Evolutionary conservation across 306 rosid species (phyloP), one percentile per base, ranked within the genome.

Genomic region (Glycine tomentella): DNA sequence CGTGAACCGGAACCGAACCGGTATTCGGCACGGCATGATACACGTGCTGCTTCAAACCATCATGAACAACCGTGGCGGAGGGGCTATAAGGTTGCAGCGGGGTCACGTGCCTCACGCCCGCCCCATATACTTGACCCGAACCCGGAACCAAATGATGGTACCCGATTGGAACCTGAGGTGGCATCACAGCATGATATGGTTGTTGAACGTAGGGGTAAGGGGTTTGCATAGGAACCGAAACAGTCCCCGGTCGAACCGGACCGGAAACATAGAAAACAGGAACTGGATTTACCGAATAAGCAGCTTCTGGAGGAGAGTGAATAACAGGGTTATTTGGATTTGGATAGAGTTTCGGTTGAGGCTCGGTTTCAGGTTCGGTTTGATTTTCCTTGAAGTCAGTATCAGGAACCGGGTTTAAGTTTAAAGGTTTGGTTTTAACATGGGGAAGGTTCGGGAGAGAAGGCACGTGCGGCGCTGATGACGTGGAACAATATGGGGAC

Each of bases 391-490:
- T 86, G 4, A 80, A 6, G n/a, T 89, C 90, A 3, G 40, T 4
- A 0, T 83, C 87, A 4, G 90, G 84, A 33, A 62, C 74, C 16
- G 84, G 83, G 61, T 77, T 82, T 4, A 81, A 82, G 61, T 77
- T 82, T 4, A 81, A 90, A 12, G 70, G 88, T 68, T 91, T 89
- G 51, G 95, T 95, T 83, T 89, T 93, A 8, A 95, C 97, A 1
- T 93, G 98, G 4, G 93, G 97, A 55, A 93, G 98, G 74, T 84
- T 89, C 7, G 90, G 97, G 17, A 93, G 82, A 36, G 90, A 69
- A 1, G 80, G 90, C 0, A 85, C 87, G 16, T 78, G 70, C 0
- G 88, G 86, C 0, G 77, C 89, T 3, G 95, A 91, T n/a, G 94
- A 88, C 1, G 91, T 85, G 11, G 97, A 90, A 75, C 88, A 85